Base-by-base conservation (phyloP, 2,329 filamentous ascomycete genomes). In the Phialophora chinensis region DNA sequence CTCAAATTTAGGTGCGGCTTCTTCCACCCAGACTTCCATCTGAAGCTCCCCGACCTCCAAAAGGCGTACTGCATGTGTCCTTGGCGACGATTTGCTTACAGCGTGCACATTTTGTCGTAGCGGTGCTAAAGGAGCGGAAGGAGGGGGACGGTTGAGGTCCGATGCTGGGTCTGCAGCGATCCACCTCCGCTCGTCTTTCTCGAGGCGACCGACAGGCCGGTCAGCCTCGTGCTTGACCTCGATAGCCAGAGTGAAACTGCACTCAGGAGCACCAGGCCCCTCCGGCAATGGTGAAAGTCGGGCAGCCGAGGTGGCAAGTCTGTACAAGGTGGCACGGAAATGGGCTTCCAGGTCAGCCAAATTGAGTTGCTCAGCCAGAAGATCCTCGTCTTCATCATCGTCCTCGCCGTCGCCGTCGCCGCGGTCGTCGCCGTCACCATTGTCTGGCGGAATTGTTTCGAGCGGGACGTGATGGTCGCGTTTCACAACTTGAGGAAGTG, bases 1-100 rank as follows among this genome's bases (percentile, higher is more conserved):
- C 25, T 74, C 72, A 64, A 82, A 81, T 74, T 88, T 88, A 62
- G 82, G 81, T 68, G 80, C 82, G 65, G 84, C 85, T 74, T 90
- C 87, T 77, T 91, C 89, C 63, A 91, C 84, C 88, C 88, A 91
- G 65, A 88, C 82, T 75, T 91, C 89, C 73, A 91, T 83, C 27
- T 85, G 79, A 75, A 91, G 85, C 66, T 89, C 87, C 3, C 88
- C 89, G 2, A 87, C 85, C 71, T 88, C 85, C 20, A 91, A 84
- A 35, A 84, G 82, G 69, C 89, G 82, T 53, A 91, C 81, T 1
- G 89, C 86, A 56, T 84, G 85, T 12, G 86, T 87, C 73, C 81
- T 85, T 35, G 81, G 80, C 8, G 38, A 85, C 84, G 27, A 12
- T 23, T 7, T 23, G n/a, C 31, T 20, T 17, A 17, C 49, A 11